Base-by-base conservation (phyloP, 2,329 filamentous ascomycete species). In the Juglanconis juglandina region DNA sequence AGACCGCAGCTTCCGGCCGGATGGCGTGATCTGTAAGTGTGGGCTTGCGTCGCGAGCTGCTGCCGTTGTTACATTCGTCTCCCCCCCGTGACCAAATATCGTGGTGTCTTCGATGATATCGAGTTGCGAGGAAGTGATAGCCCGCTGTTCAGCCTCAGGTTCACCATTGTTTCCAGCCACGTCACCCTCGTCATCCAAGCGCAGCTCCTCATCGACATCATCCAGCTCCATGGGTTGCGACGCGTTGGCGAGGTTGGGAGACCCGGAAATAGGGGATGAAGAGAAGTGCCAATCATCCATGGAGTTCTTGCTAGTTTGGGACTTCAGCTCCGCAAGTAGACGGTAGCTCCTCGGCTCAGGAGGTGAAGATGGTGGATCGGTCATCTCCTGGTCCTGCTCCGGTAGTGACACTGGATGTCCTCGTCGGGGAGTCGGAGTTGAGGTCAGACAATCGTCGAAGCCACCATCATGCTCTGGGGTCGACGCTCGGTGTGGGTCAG, bases 361-460 rank as follows among this genome's bases (percentile, higher is more conserved):
- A 5, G 85, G 84, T 1, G 85, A 87, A 5, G 84, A 87, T 9
- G 83, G 81, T 4, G 81, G 77, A 54, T 85, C 83, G 2, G 77
- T 79, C 68, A 79, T 74, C 52, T 78, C 79, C 17, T 73, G 72
- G 46, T 81, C 77, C 34, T 76, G 72, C n/a, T 76, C 72, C 1
- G 79, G 74, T 44, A 86, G 72, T 2, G 75, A 69, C n/a, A 81
- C 62, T 4, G 79, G 68, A 64, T 84, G 81, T 30, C 81, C 82
- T 39, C 83, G 81, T 51, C 83, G 76, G 4, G 83, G 86, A 1
- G 86, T 88, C 1, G 86, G 86, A 0, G 85, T 87, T 6, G 81
- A 85, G 24, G 78, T 80, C 39, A 87, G 76, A 59, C 80, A 81
- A n/a, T 83, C 79, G 49, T 82, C 76, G 58, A 79, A 80, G 1